Evolutionary conservation across 1,284 basidiomycete genomes (phyloP), one percentile per base, ranked within the genome.

Genomic region (Sanghuangporus sanghuang): DNA sequence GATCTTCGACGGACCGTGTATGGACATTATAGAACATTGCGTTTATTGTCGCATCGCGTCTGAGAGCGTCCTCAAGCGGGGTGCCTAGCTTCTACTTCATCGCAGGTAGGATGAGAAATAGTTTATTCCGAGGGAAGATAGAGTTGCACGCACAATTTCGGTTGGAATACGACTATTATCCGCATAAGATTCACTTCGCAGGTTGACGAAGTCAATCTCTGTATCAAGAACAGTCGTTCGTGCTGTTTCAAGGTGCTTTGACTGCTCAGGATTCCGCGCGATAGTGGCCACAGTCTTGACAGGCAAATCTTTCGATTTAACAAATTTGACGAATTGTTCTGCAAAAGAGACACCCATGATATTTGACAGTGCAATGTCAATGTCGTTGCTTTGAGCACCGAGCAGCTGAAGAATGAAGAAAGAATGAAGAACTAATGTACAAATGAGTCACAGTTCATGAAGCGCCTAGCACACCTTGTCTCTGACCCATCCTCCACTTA

Each of bases 161-260:
- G 87, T 90, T 0, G 97, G 97, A 61, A 99, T 99, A 1, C 97
- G 83, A 73, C 91, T 96, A 58, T 86, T 82, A 44, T 86, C 83
- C 0, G 93, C 86, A 75, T 99, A 99, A 68, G 92, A 94, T 74
- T 98, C 97, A 66, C 89, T 93, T 64, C 97, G 80, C 55, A 99
- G 79, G 72, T 98, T 98, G 11, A 99, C 97, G 70, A 98, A 90
- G 75, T 99, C 97, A 59, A 99, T 80, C 64, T 95, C 93, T 54
- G 93, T 78, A 2, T 86, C 95, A 57, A 95, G 80, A 32, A 99
- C 79, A 38, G 84, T 86, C 38, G 95, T 91, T n/a, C 90, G 91
- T 0, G 95, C 96, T 0, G 97, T 98, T 76, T 99, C 96, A 40
- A 99, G 82, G 76, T 98, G 97, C 75, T 99, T 99, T 62, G 93